Evolutionary conservation across 2,329 filamentous ascomycete genomes (phyloP), one percentile per base, ranked within the genome.

Genomic region (Monilinia vaccinii-corymbosi): DNA sequence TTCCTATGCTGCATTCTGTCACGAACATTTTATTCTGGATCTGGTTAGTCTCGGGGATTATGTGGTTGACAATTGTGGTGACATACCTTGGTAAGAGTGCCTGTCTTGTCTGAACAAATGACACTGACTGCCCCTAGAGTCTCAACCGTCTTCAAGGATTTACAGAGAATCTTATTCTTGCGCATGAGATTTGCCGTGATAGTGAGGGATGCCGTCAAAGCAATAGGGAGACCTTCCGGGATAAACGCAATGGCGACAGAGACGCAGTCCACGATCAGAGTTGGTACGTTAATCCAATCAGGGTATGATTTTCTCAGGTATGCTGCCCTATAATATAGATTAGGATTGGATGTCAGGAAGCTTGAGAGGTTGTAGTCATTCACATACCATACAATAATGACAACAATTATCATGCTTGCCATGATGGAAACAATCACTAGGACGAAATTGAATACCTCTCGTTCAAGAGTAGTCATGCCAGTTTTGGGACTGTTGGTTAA

Each of bases 21-120:
- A 88, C 86, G 1, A 81, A 78, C 87, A 90, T 89, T 62, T 83
- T 81, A 61, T 88, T 88, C 81, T 82, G 63, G 36, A 18, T 25
- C 2, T 1, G 21, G 44, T 50, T 56, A 64, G 50, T 32, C 21
- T 48, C 44, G 9, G 40, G 3, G 25, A 8, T 10, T 28, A 14
- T 36, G 13, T 56, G n/a, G 49, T n/a, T 40, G 38, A 14, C 8
- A 23, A 34, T 23, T 18, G 7, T 14, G 23, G 7, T 14, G 23
- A 50, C 40, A 18, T 61, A 66, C 65, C 64, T 68, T 67, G 21
- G 85, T 88, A 62, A 88, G 73, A 0, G 85, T 88, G 5, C 87
- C 87, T 0, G 87, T 91, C 75, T 90, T 90, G 70, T 91, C 87
- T 0, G 85, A 89, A 71, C 87, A 89, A 48, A 91, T 84, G 11